Conservation (phyloP, 1,284 basidiomycete species). For the Neonothopanus nambi region DNA sequence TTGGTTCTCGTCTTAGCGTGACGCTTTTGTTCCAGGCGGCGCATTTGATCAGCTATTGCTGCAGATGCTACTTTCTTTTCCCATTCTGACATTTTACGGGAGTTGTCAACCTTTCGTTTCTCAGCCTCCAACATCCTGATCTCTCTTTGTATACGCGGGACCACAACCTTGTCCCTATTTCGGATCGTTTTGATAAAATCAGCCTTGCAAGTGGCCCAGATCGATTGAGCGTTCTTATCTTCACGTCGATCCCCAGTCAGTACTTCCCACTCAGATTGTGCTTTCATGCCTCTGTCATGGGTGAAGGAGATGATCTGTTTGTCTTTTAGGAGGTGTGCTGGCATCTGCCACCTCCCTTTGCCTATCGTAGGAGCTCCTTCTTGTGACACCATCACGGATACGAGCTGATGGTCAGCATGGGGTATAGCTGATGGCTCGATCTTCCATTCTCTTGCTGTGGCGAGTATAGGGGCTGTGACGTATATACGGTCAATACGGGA, state of each 20-base stretch:
- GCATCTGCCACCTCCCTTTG: slow-evolving; percentile 24
- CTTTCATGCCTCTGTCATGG: neutral
- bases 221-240: slow-evolving; percentile 7
- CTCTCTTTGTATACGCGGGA: slow-evolving; percentile 4
- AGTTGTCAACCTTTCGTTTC: neutral
- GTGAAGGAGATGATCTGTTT: slow-evolving; percentile 1
- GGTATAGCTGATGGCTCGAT: slow-evolving; percentile 13
- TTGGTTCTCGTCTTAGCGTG: slow-evolving; percentile 8
- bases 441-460: slow-evolving; percentile 16
- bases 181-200: slow-evolving; percentile 4
- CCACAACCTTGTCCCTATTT: neutral
- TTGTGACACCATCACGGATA: slow-evolving; percentile 15
- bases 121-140: slow-evolving; percentile 9
- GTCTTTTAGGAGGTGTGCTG: slow-evolving; percentile 21
- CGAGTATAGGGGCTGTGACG: neutral
- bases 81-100: neutral
- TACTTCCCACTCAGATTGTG: neutral
- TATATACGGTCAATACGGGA: slow-evolving; percentile 34
- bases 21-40: slow-evolving; percentile 10
- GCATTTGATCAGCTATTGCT: slow-evolving; percentile 1
- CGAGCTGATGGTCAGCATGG: slow-evolving; percentile 22
- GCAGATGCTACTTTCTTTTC: neutral
- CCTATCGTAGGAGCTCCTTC: slow-evolving; percentile 24
- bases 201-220: slow-evolving; percentile 5
- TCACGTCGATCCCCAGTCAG: neutral